These are phyloP conservation scores for Citrus maxima DNA, from an alignment of 345 rosid genomes.

Conservation along the genomic window DNA sequence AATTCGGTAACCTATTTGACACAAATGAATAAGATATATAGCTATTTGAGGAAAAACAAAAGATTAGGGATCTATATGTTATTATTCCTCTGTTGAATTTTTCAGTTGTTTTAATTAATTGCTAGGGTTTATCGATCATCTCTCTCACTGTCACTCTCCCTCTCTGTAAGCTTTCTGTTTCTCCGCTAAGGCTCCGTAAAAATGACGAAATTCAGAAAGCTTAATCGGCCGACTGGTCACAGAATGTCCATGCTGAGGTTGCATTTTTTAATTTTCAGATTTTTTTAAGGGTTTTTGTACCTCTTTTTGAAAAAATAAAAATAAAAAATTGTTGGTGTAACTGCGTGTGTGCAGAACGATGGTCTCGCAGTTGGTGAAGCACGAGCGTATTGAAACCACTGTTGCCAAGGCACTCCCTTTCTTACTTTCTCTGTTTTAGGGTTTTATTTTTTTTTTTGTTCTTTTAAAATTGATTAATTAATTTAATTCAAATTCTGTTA, in stretches of 20 bases:
- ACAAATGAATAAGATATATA: not conserved
- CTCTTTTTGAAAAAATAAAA: not conserved
- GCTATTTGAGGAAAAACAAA: not conserved
- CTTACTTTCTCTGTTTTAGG: constrained; percentile 5
- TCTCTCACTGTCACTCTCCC: not conserved
- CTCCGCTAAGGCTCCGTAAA: not conserved
- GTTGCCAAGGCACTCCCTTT: constrained; percentile 61
- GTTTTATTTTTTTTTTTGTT: constrained; percentile 17
- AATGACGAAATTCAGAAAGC: constrained; percentile 89
- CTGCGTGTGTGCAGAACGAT: constrained; percentile 50
- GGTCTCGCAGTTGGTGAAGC: constrained; percentile 96
- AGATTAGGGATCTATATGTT: not conserved
- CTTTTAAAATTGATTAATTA: not conserved
- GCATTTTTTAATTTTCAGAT: not conserved
- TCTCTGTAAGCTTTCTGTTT: constrained; percentile 3
- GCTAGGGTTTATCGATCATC: constrained; percentile 3
- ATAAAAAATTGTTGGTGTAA: not conserved
- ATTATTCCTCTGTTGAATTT: not conserved
- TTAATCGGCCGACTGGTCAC: constrained; percentile 67
- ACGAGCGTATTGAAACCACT: constrained; percentile 88
- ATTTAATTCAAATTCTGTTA: not conserved
- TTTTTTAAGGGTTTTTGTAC: not conserved
- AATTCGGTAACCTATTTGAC: not conserved
- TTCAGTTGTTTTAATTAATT: not conserved
- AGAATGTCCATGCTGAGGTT: constrained; percentile 96